Conservation (phyloP, 441 rosid genomes). For the Melastoma candidum region DNA sequence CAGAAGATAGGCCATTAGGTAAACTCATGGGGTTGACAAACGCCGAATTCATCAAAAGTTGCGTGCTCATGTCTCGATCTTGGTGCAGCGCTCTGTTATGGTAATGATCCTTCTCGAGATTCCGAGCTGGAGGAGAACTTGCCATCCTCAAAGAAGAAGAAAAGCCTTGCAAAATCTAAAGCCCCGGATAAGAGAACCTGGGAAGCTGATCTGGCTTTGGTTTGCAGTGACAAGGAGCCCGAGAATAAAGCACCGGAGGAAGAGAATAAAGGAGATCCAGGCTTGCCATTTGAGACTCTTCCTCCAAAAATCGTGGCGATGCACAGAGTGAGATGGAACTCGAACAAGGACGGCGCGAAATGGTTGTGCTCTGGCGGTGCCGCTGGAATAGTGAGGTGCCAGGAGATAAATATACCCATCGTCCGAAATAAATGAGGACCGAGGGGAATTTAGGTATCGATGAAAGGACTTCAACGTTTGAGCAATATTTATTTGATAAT, state of each 20-base stretch:
- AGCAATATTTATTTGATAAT: too few species aligned
- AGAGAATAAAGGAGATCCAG: conserved; percentile 7
- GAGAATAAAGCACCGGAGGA: conserved; percentile 10
- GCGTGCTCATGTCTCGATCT: background rate
- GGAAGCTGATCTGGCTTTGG: conserved; percentile 18
- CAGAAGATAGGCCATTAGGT: too few species aligned
- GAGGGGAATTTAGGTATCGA: too few species aligned
- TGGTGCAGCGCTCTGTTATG: conserved; percentile 41
- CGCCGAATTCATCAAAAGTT: background rate
- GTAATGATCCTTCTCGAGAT: conserved; percentile 23
- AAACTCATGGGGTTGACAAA: too few species aligned
- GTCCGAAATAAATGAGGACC: too few species aligned
- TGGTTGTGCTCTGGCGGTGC: conserved; percentile 90
- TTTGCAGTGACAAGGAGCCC: conserved; percentile 17
- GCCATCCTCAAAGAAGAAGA: conserved; percentile 11
- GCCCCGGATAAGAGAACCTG: conserved; percentile 3
- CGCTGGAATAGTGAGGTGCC: conserved; percentile 75
- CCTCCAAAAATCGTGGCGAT: conserved; percentile 60
- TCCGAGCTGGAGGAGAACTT: conserved; percentile 29
- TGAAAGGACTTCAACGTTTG: too few species aligned
- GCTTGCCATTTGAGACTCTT: conserved; percentile 16
- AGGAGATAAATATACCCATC: conserved; percentile 25
- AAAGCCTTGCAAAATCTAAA: conserved; percentile 21
- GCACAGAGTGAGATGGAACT: conserved; percentile 79
- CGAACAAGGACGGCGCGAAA: conserved; percentile 83